Evolutionary conservation across 78 protist species (phyloP).

Genomic region (Polysphondylium violaceum): DNA sequence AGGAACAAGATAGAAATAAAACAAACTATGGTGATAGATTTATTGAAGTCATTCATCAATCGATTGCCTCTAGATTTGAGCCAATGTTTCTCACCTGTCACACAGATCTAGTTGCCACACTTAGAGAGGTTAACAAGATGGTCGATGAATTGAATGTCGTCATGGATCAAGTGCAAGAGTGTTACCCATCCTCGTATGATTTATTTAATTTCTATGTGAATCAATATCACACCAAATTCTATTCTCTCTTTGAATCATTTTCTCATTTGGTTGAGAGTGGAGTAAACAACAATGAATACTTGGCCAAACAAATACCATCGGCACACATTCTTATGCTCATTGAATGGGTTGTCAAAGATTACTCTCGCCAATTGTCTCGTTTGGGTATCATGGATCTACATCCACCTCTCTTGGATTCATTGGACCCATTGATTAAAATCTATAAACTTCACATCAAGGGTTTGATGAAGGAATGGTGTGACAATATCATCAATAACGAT

Average conservation of each 20-base stretch:
- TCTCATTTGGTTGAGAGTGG: slow-evolving; percentile 42
- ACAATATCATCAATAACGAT: slow-evolving; percentile 48
- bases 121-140: slow-evolving; percentile 59
- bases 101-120: slow-evolving; percentile 28
- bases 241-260: slow-evolving; percentile 58
- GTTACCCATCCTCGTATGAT: slow-evolving; percentile 66
- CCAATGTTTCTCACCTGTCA: slow-evolving; percentile 65
- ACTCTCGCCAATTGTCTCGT: slow-evolving; percentile 35
- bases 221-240: slow-evolving; percentile 59
- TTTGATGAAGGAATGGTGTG: slow-evolving; percentile 66
- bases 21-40: slow-evolving; percentile 62
- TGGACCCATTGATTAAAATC: slow-evolving; percentile 56
- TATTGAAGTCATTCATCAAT: slow-evolving; percentile 11
- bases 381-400: slow-evolving; percentile 65
- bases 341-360: slow-evolving; percentile 76
- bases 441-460: slow-evolving; percentile 50
- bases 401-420: slow-evolving; percentile 60
- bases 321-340: slow-evolving; percentile 67
- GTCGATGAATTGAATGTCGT: slow-evolving; percentile 49
- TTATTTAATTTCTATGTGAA: slow-evolving; percentile 56
- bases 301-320: slow-evolving; percentile 31
- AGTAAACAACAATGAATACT: background rate
- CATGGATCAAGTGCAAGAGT: slow-evolving; percentile 53
- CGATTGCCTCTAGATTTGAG: slow-evolving; percentile 48
- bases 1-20: background rate